Evolutionary conservation across 2,329 filamentous ascomycete species (phyloP), one percentile per base, ranked within the genome.

Genomic region (Nigrospora sphaerica): DNA sequence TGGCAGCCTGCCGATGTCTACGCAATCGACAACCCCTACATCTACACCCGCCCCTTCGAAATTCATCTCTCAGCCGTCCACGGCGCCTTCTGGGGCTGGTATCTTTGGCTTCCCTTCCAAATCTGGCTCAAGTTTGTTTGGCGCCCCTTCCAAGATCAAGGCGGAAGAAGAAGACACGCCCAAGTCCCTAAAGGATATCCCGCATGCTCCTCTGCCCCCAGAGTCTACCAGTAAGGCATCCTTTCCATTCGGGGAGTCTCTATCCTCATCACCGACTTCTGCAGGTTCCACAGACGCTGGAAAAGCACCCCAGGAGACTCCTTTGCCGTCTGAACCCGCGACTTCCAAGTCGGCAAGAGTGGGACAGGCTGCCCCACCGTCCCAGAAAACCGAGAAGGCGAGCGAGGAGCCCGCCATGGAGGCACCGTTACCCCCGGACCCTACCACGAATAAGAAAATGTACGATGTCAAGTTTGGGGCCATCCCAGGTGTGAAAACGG

Each of bases 171-270:
- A 58, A 19, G 58, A 62, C 60, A 46, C 66, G 66, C 49, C 62
- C 57, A 52, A 58, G 52, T 48, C 50, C 5, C 41, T 59, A n/a
- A 53, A 55, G 12, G 51, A 51, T 43, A 54, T 60, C 18, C 52
- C 61, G 43, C 58, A 63, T 48, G 56, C 55, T 32, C 76, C 77
- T 47, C 62, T 80, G 5, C 77, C 78, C 32, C 76, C 77, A 18
- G 76, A 80, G 50, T 63, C 74, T 47, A 78, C 69, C 45, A 81
- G 75, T 68, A 78, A 74, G 66, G 61, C 64, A 48, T 60, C 65
- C 43, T 79, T 71, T 55, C 63, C 68, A 42, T 53, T 77, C 35
- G 74, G 71, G 41, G 72, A 76, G 49, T 75, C 74, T 16, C 73
- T 72, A 33, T 75, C 74, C 38, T 77, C 75, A 49, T 79, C 75